Conservation (phyloP, 2,329 filamentous ascomycete species). For the Tolypocladium ovalisporum region DNA sequence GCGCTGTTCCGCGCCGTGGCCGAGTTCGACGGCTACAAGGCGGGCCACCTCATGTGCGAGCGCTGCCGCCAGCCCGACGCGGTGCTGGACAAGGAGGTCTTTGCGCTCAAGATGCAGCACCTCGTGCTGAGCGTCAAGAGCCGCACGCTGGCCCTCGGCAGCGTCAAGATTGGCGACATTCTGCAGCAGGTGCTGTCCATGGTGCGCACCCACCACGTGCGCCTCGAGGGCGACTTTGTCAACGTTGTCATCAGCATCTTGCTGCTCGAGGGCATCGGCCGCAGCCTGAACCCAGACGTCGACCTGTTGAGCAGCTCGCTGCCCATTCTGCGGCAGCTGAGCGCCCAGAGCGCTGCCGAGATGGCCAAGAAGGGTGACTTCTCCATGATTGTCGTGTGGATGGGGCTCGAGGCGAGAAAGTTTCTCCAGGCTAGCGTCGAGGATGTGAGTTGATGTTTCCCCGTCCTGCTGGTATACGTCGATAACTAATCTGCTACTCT, state of each 20-base stretch:
- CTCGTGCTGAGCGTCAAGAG: constrained; percentile 85
- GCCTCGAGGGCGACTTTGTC: constrained; percentile 93
- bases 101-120: constrained; percentile 94
- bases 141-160: constrained; percentile 80
- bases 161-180: constrained; percentile 93
- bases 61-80: constrained; percentile 85
- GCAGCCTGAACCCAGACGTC: constrained; percentile 73
- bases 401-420: constrained; percentile 76
- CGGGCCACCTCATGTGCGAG: constrained; percentile 91
- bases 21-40: constrained; percentile 93
- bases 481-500: background rate
- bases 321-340: constrained; percentile 80
- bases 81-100: constrained; percentile 81
- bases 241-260: constrained; percentile 96
- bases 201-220: constrained; percentile 86
- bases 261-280: constrained; percentile 85
- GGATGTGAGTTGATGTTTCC: constrained; percentile 48
- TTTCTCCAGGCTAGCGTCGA: constrained; percentile 87
- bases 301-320: constrained; percentile 80
- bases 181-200: constrained; percentile 82
- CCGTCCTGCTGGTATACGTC: constrained; percentile 3
- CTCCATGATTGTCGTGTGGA: constrained; percentile 84
- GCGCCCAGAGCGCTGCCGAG: constrained; percentile 61
- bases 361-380: constrained; percentile 65
- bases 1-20: constrained; percentile 93